Evolutionary conservation across 352 stramenopile species (phyloP).

Genomic region (Phytopythium kandeliae): DNA sequence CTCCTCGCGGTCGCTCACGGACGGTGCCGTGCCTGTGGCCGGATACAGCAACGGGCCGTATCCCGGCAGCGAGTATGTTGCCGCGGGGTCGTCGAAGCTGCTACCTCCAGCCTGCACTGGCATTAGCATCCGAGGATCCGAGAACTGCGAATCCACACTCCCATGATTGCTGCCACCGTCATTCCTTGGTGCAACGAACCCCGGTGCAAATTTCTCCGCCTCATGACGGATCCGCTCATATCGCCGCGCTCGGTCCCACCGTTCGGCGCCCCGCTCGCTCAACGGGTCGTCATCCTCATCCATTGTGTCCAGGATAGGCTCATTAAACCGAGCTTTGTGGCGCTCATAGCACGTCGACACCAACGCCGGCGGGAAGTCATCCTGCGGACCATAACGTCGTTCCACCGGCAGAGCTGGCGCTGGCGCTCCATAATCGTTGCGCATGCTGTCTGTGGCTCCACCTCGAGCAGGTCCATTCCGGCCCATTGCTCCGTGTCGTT

Average conservation of each 20-base stretch:
- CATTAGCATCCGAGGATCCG: slow-evolving; percentile 1
- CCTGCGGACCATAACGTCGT: slow-evolving; percentile 37
- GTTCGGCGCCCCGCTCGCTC: slow-evolving; percentile 64
- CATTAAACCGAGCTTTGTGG: slow-evolving; percentile 67
- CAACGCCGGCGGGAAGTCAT: slow-evolving; percentile 45
- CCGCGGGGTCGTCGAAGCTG: slow-evolving; percentile 3
- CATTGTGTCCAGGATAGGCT: slow-evolving; percentile 53
- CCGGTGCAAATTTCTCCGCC: slow-evolving; percentile 54
- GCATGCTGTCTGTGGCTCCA: slow-evolving; percentile 4
- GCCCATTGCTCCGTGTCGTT: background rate
- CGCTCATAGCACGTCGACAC: slow-evolving; percentile 61
- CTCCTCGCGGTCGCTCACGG: slow-evolving; percentile 48
- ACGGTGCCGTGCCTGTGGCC: background rate
- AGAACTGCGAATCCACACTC: background rate
- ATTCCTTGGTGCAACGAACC: slow-evolving; percentile 29
- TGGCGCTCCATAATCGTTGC: slow-evolving; percentile 13
- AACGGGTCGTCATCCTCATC: slow-evolving; percentile 73
- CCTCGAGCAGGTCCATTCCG: background rate
- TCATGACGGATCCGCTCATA: slow-evolving; percentile 57
- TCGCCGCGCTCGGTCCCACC: slow-evolving; percentile 50
- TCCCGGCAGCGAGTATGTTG: slow-evolving; percentile 1
- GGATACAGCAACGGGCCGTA: slow-evolving; percentile 6
- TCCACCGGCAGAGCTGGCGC: slow-evolving; percentile 11
- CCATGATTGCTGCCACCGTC: background rate
- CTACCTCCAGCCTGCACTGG: background rate